phyloP scores from a whole-genome alignment of 2,329 filamentous ascomycete genomes.

The Didymella glomerata region DNA sequence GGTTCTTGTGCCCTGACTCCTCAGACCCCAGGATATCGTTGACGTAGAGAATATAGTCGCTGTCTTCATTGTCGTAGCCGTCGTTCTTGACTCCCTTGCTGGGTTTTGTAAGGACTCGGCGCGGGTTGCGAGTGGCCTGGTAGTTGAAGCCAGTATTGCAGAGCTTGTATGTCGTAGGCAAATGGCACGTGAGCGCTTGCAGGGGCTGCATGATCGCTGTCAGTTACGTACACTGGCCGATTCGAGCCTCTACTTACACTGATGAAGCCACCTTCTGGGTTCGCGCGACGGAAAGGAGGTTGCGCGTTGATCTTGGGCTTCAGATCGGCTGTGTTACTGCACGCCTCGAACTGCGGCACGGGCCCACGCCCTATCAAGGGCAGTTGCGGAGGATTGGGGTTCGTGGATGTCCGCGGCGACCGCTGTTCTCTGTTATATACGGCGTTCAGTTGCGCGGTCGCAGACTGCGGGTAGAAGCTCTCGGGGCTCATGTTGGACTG shows the following conservation, averaged over 20 bases:
- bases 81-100: conserved; percentile 99
- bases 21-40: conserved; percentile 98
- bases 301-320: conserved; percentile 85
- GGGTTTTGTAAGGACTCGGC: conserved; percentile 94
- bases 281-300: conserved; percentile 89
- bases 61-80: conserved; percentile 98
- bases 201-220: conserved; percentile 70
- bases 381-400: conserved; percentile 59
- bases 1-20: conserved; percentile 98
- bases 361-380: conserved; percentile 65
- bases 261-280: conserved; percentile 97
- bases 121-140: conserved; percentile 94
- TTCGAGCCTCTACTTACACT: conserved; percentile 69
- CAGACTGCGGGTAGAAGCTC: conserved; percentile 75
- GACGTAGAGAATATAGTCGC: conserved; percentile 98
- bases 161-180: conserved; percentile 95
- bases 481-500: conserved; percentile 73
- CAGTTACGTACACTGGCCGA: conserved; percentile 21
- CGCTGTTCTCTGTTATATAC: conserved; percentile 65
- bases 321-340: conserved; percentile 76
- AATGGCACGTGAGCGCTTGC: conserved; percentile 91
- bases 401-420: conserved; percentile 55
- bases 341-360: conserved; percentile 87
- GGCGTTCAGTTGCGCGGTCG: conserved; percentile 75
- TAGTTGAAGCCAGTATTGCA: conserved; percentile 99